Conservation (phyloP, 139 green algal species). For the Trebouxia sp. region DNA sequence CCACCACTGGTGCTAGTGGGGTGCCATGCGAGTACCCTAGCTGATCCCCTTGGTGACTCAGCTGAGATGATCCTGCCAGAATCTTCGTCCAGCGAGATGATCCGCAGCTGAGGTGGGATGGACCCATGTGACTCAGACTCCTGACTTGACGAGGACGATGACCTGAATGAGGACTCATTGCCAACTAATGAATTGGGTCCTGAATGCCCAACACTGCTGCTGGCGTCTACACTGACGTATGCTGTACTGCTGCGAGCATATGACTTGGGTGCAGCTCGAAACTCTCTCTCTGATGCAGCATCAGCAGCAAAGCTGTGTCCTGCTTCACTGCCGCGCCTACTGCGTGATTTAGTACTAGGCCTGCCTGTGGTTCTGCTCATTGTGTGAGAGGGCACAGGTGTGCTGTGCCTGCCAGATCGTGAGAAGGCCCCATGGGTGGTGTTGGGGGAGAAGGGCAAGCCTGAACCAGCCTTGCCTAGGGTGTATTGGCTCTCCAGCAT, state of each 20-base stretch:
- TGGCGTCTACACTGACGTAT: neutral
- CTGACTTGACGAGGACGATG: constrained; percentile 11
- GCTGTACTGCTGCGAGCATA: neutral
- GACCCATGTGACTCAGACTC: constrained; percentile 1
- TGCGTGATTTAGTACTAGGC: neutral
- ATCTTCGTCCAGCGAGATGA: constrained; percentile 15
- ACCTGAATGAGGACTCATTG: neutral
- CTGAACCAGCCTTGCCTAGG: neutral
- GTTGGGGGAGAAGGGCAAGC: neutral
- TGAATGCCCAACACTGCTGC: neutral
- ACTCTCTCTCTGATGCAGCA: too few species aligned
- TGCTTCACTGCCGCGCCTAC: neutral
- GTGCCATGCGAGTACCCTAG: constrained; percentile 19
- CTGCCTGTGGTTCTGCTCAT: neutral
- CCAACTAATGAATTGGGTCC: neutral
- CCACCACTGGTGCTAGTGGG: neutral
- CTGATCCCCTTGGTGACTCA: neutral
- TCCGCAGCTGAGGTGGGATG: neutral
- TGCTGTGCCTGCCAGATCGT: neutral
- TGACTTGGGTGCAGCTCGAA: neutral
- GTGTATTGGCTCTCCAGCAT: constrained; percentile 7
- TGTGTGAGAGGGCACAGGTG: neutral
- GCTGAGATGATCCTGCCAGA: constrained; percentile 25
- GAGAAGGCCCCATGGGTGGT: neutral
- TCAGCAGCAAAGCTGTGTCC: neutral